Conservation (phyloP, 2,329 filamentous ascomycete genomes). For the Dactylellina leptospora region DNA sequence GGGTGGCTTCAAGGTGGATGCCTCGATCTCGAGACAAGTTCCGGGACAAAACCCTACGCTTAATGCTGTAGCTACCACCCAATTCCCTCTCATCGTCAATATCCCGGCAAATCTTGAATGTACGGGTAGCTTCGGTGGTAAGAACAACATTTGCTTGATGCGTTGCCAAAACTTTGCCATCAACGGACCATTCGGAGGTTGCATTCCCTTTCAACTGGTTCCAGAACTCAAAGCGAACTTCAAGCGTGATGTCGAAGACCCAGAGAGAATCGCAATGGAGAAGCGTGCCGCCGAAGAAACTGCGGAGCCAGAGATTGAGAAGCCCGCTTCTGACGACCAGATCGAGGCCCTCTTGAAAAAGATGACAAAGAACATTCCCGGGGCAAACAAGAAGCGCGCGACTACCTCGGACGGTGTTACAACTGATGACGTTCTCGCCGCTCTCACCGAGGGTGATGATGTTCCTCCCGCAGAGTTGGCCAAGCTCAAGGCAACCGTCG, state of each 20-base stretch:
- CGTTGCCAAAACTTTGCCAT: conserved; percentile 70
- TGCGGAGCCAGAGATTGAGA: neutral
- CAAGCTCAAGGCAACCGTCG: neutral
- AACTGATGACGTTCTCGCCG: neutral
- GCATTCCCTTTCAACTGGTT: conserved; percentile 65
- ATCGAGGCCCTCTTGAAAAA: conserved; percentile 2
- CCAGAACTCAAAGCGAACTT: neutral
- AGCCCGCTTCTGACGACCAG: neutral
- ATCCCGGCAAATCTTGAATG: conserved; percentile 59
- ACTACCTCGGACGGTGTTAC: neutral
- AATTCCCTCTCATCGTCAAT: conserved; percentile 14
- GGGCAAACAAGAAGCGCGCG: neutral
- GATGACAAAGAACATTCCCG: neutral
- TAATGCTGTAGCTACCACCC: neutral
- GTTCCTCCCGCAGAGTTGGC: neutral
- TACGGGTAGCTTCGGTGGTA: conserved; percentile 69
- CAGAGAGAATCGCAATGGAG: neutral
- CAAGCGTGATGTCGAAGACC: conserved; percentile 1
- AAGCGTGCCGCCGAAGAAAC: neutral
- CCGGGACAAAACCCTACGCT: conserved; percentile 23
- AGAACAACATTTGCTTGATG: conserved; percentile 70
- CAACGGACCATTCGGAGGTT: conserved; percentile 71
- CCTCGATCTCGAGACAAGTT: conserved; percentile 17
- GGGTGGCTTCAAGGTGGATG: neutral
- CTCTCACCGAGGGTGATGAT: conserved; percentile 20